phyloP scores from a whole-genome alignment of 257 asterid genomes.

The Solanum chmielewskii region DNA sequence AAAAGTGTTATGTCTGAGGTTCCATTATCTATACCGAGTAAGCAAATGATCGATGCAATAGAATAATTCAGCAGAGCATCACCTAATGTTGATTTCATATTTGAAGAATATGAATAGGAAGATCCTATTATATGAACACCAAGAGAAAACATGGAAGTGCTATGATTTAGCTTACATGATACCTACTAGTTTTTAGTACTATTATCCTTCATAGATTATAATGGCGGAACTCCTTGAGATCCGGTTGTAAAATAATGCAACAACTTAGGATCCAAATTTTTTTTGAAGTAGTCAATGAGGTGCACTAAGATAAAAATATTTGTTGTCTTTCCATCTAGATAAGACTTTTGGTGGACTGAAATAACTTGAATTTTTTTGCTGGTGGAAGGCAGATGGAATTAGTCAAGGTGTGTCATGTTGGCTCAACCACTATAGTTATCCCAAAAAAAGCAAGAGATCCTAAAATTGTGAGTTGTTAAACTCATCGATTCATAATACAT shows the following conservation, averaged over 20 bases:
- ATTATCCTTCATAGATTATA: background rate
- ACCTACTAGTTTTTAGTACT: background rate
- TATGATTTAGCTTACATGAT: background rate
- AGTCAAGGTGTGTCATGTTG: background rate
- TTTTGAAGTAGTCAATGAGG: background rate
- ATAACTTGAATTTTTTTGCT: background rate
- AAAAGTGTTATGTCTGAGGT: too few relatives aligned
- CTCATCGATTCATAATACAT: background rate
- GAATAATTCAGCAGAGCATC: too few relatives aligned
- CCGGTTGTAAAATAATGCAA: background rate
- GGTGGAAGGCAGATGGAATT: background rate
- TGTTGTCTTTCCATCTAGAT: background rate
- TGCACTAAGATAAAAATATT: background rate
- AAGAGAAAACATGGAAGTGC: background rate
- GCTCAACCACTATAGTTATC: background rate
- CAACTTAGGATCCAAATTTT: background rate
- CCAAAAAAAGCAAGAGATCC: background rate
- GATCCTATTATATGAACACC: too few relatives aligned
- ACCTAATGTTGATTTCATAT: too few relatives aligned
- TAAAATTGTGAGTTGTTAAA: background rate
- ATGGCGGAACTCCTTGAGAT: background rate
- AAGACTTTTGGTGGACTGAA: background rate
- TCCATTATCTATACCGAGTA: too few relatives aligned
- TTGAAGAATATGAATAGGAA: too few relatives aligned
- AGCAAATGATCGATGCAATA: too few relatives aligned